Conservation (phyloP, 2,329 filamentous ascomycete genomes). For the Botrytis aclada region DNA sequence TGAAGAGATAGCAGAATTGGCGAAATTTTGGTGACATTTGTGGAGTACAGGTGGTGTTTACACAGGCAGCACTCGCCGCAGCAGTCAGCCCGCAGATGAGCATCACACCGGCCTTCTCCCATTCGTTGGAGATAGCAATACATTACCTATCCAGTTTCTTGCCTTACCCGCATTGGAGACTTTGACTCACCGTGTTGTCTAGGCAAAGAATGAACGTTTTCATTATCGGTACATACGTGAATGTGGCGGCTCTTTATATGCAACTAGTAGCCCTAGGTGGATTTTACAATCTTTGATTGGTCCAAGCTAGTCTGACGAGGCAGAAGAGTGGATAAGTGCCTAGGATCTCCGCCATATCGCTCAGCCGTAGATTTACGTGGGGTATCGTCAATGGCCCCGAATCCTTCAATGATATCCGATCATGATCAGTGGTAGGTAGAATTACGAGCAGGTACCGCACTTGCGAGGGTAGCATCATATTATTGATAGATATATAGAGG, state of each 20-base stretch:
- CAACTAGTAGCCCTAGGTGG: background rate
- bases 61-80: slow-evolving; percentile 18
- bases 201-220: background rate
- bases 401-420: background rate
- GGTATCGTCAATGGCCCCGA: background rate
- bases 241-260: slow-evolving; percentile 1
- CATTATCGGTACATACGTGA: background rate
- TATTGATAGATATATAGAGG: background rate
- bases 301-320: background rate
- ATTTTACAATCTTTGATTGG: background rate
- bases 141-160: background rate
- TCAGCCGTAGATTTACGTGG: slow-evolving; percentile 2
- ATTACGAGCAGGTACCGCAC: background rate
- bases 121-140: slow-evolving; percentile 18
- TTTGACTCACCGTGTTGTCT: slow-evolving; percentile 16
- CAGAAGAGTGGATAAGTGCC: background rate
- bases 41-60: background rate
- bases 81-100: slow-evolving; percentile 15
- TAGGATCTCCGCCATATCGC: slow-evolving; percentile 3
- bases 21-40: background rate
- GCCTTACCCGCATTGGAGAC: background rate
- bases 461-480: background rate
- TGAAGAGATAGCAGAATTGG: background rate
- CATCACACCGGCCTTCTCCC: background rate
- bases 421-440: slow-evolving; percentile 7